These are phyloP conservation scores for Asterochloris erici DNA, from an alignment of 139 green algal genomes.

Conservation along the genomic window DNA sequence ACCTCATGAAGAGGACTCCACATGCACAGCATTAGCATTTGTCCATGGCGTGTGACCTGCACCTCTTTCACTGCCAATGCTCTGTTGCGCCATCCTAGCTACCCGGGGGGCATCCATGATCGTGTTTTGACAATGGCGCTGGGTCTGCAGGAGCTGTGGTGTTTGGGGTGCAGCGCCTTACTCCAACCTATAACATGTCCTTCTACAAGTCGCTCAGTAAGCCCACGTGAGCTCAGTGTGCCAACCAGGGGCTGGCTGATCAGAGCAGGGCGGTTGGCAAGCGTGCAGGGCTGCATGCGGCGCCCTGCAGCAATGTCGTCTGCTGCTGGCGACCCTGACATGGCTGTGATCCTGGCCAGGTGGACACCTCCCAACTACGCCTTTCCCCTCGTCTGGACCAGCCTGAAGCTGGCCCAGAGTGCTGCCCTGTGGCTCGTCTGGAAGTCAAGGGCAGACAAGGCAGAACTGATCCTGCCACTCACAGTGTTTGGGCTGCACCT, in stretches of 20 bases:
- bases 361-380: slow-evolving; percentile 67
- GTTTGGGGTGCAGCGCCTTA: slow-evolving; percentile 39
- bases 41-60: no score
- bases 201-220: slow-evolving; percentile 14
- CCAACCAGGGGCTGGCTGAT: no score
- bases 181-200: slow-evolving; percentile 33
- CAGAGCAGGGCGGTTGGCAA: neutral
- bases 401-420: slow-evolving; percentile 57
- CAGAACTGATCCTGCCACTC: slow-evolving; percentile 40
- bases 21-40: no score
- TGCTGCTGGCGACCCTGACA: neutral
- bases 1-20: no score
- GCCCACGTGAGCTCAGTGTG: neutral
- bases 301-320: neutral
- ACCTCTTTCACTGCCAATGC: no score
- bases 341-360: neutral
- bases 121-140: no score
- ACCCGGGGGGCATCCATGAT: no score
- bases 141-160: slow-evolving; percentile 21
- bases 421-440: slow-evolving; percentile 49
- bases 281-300: neutral
- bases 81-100: no score
- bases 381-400: slow-evolving; percentile 51
- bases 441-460: slow-evolving; percentile 19
- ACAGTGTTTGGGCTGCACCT: slow-evolving; percentile 46